phyloP scores from a whole-genome alignment of 2,329 filamentous ascomycete species.

The Fusarium cyanostomum region DNA sequence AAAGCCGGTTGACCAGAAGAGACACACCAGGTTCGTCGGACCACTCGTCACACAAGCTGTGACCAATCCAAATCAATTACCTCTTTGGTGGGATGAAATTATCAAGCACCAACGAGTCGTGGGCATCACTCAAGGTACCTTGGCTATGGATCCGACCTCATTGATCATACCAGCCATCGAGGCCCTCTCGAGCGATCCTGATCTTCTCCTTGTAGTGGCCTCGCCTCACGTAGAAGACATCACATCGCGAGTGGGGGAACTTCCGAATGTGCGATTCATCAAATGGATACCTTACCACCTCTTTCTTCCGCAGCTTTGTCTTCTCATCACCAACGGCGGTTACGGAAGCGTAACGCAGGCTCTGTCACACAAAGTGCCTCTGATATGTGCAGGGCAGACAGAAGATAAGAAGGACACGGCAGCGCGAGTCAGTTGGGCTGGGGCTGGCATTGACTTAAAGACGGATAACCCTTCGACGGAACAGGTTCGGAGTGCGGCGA shows the following conservation, averaged over 20 bases:
- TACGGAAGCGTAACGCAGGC: slow-evolving; percentile 52
- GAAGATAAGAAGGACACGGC: slow-evolving; percentile 52
- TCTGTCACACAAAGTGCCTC: slow-evolving; percentile 47
- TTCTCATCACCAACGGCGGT: slow-evolving; percentile 51
- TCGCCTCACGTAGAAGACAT: slow-evolving; percentile 46
- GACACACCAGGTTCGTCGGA: slow-evolving; percentile 45
- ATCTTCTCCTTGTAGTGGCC: slow-evolving; percentile 47
- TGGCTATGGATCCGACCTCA: slow-evolving; percentile 49
- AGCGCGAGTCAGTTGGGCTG: slow-evolving; percentile 46
- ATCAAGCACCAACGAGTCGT: slow-evolving; percentile 43
- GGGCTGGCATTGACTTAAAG: slow-evolving; percentile 49
- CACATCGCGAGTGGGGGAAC: slow-evolving; percentile 26
- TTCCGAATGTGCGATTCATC: slow-evolving; percentile 45
- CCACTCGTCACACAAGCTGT: slow-evolving; percentile 45
- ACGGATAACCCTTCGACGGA: slow-evolving; percentile 46
- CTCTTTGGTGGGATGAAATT: slow-evolving; percentile 47
- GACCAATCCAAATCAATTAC: slow-evolving; percentile 32
- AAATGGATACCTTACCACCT: slow-evolving; percentile 50
- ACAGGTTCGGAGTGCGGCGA: slow-evolving; percentile 41
- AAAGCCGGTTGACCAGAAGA: slow-evolving; percentile 29
- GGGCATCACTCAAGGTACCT: slow-evolving; percentile 52
- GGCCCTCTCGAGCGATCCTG: slow-evolving; percentile 43
- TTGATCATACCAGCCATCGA: slow-evolving; percentile 51
- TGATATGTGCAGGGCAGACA: slow-evolving; percentile 50
- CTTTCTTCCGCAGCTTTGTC: slow-evolving; percentile 46